Conservation (phyloP, 805 yeast genomes). For the Candida krabiensis region DNA sequence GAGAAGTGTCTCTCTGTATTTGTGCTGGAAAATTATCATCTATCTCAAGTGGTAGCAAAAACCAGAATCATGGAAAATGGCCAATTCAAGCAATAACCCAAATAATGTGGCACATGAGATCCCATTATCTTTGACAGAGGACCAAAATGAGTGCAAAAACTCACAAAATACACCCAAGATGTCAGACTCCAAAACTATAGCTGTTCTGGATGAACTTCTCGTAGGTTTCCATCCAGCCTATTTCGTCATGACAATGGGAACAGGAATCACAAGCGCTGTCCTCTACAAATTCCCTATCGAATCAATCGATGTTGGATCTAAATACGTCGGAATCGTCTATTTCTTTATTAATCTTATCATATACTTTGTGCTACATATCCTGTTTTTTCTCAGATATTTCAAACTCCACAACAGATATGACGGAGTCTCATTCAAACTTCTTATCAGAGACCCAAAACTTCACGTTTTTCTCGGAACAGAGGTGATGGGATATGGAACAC, state of each 20-base stretch:
- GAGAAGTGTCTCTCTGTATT: too few relatives aligned
- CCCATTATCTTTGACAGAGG: too few relatives aligned
- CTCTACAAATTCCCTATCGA: conserved; percentile 67
- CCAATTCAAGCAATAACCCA: too few relatives aligned
- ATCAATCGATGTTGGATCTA: conserved; percentile 33
- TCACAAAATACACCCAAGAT: too few relatives aligned
- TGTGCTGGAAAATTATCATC: too few relatives aligned
- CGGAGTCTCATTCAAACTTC: conserved; percentile 19
- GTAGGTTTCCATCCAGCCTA: conserved; percentile 50
- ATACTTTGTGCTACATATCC: conserved; percentile 41
- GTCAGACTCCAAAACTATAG: conserved; percentile 1
- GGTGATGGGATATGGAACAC: conserved; percentile 76
- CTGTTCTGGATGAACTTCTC: conserved; percentile 15
- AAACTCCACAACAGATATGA: conserved; percentile 31
- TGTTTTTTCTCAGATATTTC: conserved; percentile 42
- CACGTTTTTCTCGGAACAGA: conserved; percentile 74
- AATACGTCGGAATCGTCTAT: conserved; percentile 54
- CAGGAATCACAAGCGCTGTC: conserved; percentile 68
- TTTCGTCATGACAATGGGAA: conserved; percentile 83
- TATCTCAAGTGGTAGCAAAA: too few relatives aligned
- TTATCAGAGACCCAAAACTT: conserved; percentile 42
- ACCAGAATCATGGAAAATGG: too few relatives aligned
- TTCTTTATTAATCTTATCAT: conserved; percentile 58
- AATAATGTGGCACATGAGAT: too few relatives aligned
- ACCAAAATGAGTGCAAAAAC: too few relatives aligned